Base-by-base conservation (phyloP, 768 basidiomycete genomes). In the Thelephora ganbajun region DNA sequence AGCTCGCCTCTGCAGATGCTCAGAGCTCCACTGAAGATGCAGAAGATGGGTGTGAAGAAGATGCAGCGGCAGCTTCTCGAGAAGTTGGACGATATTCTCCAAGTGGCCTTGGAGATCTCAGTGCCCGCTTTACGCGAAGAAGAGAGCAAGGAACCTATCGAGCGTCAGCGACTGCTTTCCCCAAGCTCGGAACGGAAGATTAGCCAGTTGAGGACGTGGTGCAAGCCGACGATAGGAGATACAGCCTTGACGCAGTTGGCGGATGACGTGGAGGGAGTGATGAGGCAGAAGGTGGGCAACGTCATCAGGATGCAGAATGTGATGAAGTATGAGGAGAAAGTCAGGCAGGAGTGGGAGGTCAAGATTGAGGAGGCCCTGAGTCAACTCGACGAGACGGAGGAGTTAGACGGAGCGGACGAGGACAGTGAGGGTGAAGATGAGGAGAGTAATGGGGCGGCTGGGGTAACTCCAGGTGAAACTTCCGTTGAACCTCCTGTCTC, bases 221-320 rank as follows among this genome's bases (percentile, higher is more conserved):
- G 76, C 42, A 83, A 82, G 59, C 93, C 92, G 7, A 68, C 73
- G 12, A 86, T 83, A 11, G 87, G 91, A 51, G 96, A 98, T 60
- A 68, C 78, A 2, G 94, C 90, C 0, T 69, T 98, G 46, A 68
- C 75, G 2, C 79, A 90, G 56, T 75, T 99, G 18, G 73, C 86
- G 46, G 78, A 86, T 55, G 93, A 98, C 58, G 83, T 82, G 6
- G 91, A 93, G 54, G 78, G 87, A 33, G 73, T 93, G 44, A 86
- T 93, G 74, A 73, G 88, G 30, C 83, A 88, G 64, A 99, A 99
- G 71, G 77, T 92, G 53, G 92, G 93, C 62, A 91, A 84, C 54
- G 88, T 97, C 44, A 85, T 90, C 52, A 80, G 96, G 35, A 80
- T 99, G 80, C 89, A 94, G 64, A 96, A 94, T 59, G 97, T 92